phyloP scores from a whole-genome alignment of 257 asterid genomes.

The Plectranthus barbatus region DNA sequence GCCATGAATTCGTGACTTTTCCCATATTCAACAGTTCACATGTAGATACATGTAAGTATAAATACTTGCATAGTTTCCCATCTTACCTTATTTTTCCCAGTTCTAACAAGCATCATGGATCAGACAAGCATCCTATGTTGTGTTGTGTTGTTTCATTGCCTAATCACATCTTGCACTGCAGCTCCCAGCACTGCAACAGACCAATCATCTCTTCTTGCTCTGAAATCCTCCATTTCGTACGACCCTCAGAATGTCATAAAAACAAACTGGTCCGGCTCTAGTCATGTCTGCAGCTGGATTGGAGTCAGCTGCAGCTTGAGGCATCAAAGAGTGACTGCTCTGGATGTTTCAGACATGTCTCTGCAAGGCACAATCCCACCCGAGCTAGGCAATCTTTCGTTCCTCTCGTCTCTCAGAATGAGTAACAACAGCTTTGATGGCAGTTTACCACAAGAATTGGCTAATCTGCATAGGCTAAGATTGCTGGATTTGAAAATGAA shows the following conservation, averaged over 20 bases:
- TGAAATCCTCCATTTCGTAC: too few species aligned
- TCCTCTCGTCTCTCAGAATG: constrained; percentile 16
- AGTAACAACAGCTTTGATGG: constrained; percentile 23
- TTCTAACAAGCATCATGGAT: not conserved
- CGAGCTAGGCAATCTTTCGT: constrained; percentile 21
- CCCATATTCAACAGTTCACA: not conserved
- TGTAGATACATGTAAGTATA: not conserved
- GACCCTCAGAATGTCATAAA: too few species aligned
- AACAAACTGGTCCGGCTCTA: too few species aligned
- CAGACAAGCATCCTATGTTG: not conserved
- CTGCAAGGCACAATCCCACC: too few species aligned
- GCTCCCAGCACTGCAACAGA: too few species aligned
- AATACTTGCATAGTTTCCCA: not conserved
- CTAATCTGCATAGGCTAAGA: not conserved
- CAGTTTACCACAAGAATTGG: constrained; percentile 12
- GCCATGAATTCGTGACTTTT: not conserved
- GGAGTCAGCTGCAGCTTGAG: constrained; percentile 9
- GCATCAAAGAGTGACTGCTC: constrained; percentile 17
- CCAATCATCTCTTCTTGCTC: constrained; percentile 3
- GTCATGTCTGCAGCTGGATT: too few species aligned
- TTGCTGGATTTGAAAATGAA: too few species aligned
- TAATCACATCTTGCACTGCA: not conserved
- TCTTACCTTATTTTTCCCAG: too few species aligned
- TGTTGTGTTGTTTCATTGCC: not conserved
- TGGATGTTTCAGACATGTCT: constrained; percentile 1